Base-by-base conservation (phyloP, 2,329 filamentous ascomycete genomes). In the Alternaria triticina region DNA sequence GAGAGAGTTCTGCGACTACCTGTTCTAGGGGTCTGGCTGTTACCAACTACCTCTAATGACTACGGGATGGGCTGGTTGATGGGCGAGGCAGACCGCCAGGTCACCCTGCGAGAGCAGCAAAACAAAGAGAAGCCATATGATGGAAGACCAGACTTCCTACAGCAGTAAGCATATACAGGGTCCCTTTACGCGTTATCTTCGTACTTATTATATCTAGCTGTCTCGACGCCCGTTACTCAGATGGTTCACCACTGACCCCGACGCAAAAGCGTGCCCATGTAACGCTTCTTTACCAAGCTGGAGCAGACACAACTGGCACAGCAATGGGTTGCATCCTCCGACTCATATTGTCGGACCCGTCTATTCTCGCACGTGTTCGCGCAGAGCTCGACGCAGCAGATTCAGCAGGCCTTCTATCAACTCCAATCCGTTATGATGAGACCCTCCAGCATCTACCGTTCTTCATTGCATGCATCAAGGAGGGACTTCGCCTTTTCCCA, bases 401-500 rank as follows among this genome's bases (percentile, higher is more conserved):
- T 13, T 45, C 67, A 28, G 64, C 59, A 6, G 62, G 65, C 8
- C 55, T 59, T 2, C 70, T 79, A 13, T 73, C 71, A 10, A 57
- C 30, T 0, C 74, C 77, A 1, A 66, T 77, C 28, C 67, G 68
- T 23, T 77, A 70, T 47, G 74, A 79, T 44, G 74, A 79, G 52
- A 73, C 74, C 12, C 70, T 72, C n/a, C 64, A 62, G 10, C 72
- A 76, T 46, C 72, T 78, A 46, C 85, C 82, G 1, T 87, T 81
- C 73, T 86, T 83, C 63, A 75, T 83, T 4, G 84, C 83, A 2
- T 86, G 84, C 63, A 80, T 87, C 49, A 82, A 82, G 25, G 85
- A 87, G 68, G 80, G 81, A 1, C 76, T 87, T 68, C 83, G 85
- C 3, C 77, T 87, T 20, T 81, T 82, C 57, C 85, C 85, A 1